A percentile compares a stretch with the other conserved stretches of the same genome.
These are phyloP conservation scores for Ambrosiella cleistominuta DNA, from an alignment of 2,329 filamentous ascomycete species.

Conservation along the genomic window DNA sequence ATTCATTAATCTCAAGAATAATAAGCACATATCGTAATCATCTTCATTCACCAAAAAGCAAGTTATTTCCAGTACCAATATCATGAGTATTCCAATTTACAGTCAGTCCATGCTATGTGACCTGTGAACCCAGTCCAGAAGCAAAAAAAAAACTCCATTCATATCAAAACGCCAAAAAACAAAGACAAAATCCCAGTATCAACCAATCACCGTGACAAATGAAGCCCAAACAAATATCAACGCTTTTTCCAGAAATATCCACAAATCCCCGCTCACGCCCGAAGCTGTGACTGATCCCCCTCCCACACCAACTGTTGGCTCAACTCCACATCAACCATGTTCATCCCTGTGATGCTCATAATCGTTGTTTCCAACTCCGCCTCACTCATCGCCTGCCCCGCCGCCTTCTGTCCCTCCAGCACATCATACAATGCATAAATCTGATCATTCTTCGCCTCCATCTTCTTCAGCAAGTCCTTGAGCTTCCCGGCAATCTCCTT, in stretches of 20 bases:
- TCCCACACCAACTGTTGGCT: constrained; percentile 27
- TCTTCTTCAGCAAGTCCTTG: constrained; percentile 39
- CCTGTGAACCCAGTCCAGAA: constrained; percentile 1
- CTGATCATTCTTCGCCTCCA: constrained; percentile 60
- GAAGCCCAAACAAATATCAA: background rate
- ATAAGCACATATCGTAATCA: too few relatives aligned
- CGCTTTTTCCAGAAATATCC: background rate
- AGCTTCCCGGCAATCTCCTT: constrained; percentile 44
- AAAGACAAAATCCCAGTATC: background rate
- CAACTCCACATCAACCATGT: constrained; percentile 22
- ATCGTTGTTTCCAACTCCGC: constrained; percentile 49
- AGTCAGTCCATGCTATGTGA: background rate
- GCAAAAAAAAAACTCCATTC: background rate
- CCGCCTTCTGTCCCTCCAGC: constrained; percentile 57
- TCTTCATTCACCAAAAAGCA: too few relatives aligned
- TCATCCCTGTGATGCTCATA: constrained; percentile 32
- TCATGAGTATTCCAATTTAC: constrained; percentile 1
- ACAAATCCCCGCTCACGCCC: background rate
- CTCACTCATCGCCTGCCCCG: constrained; percentile 43
- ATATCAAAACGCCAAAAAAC: constrained; percentile 2
- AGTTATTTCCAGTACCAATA: background rate
- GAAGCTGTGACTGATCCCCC: constrained; percentile 17
- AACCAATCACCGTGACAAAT: background rate
- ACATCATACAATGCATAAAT: constrained; percentile 75
- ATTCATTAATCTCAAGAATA: too few relatives aligned